Conservation (phyloP, 2,329 filamentous ascomycete species). For the Dothideomycetidae sp. region DNA sequence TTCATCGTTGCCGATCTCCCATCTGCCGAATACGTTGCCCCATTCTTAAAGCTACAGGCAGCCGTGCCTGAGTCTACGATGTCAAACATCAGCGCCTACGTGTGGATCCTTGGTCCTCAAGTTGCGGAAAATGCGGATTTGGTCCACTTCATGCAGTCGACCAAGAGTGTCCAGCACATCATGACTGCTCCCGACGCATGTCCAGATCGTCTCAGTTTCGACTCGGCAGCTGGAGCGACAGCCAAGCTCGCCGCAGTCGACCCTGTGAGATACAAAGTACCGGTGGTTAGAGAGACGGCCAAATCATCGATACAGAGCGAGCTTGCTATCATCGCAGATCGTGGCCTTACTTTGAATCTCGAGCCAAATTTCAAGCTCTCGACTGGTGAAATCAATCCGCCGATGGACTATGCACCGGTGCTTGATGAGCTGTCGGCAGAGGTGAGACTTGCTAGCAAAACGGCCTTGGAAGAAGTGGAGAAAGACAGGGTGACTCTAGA, state of each 20-base stretch:
- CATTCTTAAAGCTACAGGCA: slow-evolving; percentile 56
- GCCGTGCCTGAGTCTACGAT: slow-evolving; percentile 54
- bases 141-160: slow-evolving; percentile 52
- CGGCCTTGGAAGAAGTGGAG: slow-evolving; percentile 25
- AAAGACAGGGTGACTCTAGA: slow-evolving; percentile 33
- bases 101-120: slow-evolving; percentile 68
- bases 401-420: slow-evolving; percentile 36
- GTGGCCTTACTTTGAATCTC: slow-evolving; percentile 24
- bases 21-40: slow-evolving; percentile 51
- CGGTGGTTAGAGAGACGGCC: slow-evolving; percentile 30
- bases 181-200: slow-evolving; percentile 61
- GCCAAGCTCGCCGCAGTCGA: slow-evolving; percentile 61
- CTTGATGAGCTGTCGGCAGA: slow-evolving; percentile 29
- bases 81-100: slow-evolving; percentile 49
- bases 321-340: slow-evolving; percentile 19
- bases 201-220: slow-evolving; percentile 59
- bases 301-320: background rate
- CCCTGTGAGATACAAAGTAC: slow-evolving; percentile 55
- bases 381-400: slow-evolving; percentile 33
- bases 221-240: slow-evolving; percentile 51
- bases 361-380: slow-evolving; percentile 28
- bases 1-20: slow-evolving; percentile 72
- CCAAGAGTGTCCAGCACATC: slow-evolving; percentile 52
- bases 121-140: slow-evolving; percentile 50
- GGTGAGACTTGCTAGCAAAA: slow-evolving; percentile 40